Percentiles rank a stretch among this genome's conserved stretches.
These are phyloP conservation scores for Chlorella sorokiniana DNA, from an alignment of 139 green algal genomes.

Conservation along the genomic window DNA sequence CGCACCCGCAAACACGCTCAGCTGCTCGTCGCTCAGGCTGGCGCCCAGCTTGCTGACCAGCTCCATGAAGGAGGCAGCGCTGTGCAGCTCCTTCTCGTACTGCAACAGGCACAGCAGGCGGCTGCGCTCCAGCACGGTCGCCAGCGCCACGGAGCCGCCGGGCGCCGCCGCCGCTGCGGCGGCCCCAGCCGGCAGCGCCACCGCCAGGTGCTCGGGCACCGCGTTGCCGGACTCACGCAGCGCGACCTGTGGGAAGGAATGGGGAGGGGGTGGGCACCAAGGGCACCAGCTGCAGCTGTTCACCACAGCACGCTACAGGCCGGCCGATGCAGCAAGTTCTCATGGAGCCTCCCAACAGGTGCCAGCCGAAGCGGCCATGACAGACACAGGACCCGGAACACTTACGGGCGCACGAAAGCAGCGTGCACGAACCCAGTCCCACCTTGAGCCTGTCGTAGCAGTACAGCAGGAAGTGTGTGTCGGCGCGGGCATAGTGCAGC, in stretches of 20 bases:
- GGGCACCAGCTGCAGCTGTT: no score
- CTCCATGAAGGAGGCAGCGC: constrained; percentile 34
- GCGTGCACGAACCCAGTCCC: not conserved
- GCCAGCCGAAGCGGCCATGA: no score
- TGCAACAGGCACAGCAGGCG: constrained; percentile 71
- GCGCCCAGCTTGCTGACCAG: constrained; percentile 36
- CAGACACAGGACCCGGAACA: no score
- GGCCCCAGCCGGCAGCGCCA: not conserved
- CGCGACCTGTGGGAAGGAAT: constrained; percentile 25
- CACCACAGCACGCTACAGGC: no score
- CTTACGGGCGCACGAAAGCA: not conserved
- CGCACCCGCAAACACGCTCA: constrained; percentile 64
- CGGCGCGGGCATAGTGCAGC: constrained; percentile 84
- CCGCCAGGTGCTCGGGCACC: constrained; percentile 11
- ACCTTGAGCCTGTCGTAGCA: constrained; percentile 80
- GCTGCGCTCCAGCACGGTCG: constrained; percentile 76
- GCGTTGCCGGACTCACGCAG: constrained; percentile 9
- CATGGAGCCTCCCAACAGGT: no score
- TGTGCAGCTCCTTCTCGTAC: constrained; percentile 77
- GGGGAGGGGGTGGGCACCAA: no score
- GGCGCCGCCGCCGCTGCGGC: not conserved
- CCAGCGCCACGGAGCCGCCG: constrained; percentile 41
- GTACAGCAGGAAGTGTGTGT: constrained; percentile 96
- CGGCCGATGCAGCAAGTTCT: no score
- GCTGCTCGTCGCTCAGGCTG: constrained; percentile 54